Conservation (phyloP, 108 stramenopile species). For the Stephanodiscus triporus region DNA sequence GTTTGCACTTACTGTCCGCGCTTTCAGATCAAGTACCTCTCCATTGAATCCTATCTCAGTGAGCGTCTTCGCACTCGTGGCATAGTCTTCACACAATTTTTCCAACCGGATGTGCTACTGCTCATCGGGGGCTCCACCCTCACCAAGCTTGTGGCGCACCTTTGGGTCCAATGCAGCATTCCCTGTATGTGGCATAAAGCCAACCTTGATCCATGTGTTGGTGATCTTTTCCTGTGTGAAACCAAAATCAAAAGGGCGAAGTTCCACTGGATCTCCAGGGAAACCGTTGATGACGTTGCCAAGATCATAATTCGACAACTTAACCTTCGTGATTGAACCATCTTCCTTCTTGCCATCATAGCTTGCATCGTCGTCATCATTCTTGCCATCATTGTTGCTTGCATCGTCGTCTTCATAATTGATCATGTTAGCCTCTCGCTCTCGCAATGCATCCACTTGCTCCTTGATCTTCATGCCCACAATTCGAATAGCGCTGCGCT, state of each 20-base stretch:
- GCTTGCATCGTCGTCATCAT: too few species aligned
- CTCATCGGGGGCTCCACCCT: neutral
- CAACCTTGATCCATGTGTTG: conserved; percentile 7
- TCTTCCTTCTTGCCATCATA: too few species aligned
- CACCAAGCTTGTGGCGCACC: conserved; percentile 9
- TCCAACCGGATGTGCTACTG: neutral
- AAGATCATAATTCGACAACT: neutral
- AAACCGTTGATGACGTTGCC: neutral
- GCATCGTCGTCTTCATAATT: too few species aligned
- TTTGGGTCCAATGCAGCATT: too few species aligned
- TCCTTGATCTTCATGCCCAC: neutral
- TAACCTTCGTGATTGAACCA: too few species aligned
- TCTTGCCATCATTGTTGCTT: too few species aligned
- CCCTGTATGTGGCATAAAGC: too few species aligned
- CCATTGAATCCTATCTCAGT: conserved; percentile 7
- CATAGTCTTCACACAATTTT: neutral
- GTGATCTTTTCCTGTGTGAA: conserved; percentile 6
- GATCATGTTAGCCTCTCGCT: too few species aligned
- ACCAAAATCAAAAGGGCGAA: conserved; percentile 5
- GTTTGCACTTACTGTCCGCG: neutral
- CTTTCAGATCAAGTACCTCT: conserved; percentile 7
- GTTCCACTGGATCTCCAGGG: neutral
- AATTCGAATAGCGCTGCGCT: too few species aligned
- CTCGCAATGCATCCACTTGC: too few species aligned
- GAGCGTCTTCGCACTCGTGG: neutral